phyloP scores from a whole-genome alignment of 345 rosid genomes.

The Gossypium thurberi region DNA sequence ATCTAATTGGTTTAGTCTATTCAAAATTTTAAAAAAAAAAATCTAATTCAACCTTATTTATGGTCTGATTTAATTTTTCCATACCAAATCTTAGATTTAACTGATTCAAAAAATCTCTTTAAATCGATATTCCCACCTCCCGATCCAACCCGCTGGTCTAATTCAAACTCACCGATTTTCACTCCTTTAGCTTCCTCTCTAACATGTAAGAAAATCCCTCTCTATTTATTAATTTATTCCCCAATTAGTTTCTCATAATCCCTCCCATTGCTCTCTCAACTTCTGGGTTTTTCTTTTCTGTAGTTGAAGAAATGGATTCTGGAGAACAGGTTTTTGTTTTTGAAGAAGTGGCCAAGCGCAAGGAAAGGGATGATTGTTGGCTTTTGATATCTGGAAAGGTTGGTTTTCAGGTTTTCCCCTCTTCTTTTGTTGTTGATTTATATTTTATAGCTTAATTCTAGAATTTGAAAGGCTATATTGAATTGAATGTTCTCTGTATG shows the following conservation, averaged over 20 bases:
- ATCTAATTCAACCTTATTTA: no score
- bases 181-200: not conserved
- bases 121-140: no score
- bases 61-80: no score
- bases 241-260: not conserved
- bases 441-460: not conserved
- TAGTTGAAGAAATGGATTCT: conserved; percentile 24
- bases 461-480: not conserved
- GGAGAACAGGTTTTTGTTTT: conserved; percentile 29
- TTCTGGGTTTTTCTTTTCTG: not conserved
- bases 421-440: not conserved
- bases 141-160: no score
- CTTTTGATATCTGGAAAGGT: conserved; percentile 68
- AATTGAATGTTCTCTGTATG: not conserved
- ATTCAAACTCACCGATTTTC: not conserved
- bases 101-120: no score
- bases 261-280: not conserved
- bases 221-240: not conserved
- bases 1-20: no score
- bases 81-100: no score
- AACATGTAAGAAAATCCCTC: not conserved
- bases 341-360: conserved; percentile 51
- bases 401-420: not conserved
- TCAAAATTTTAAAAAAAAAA: no score
- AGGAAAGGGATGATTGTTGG: conserved; percentile 52